Percentiles rank a stretch among this genome's conserved stretches.
These are phyloP conservation scores for Sarocladiaceae sp. DNA, from an alignment of 2,329 filamentous ascomycete genomes.

Conservation along the genomic window DNA sequence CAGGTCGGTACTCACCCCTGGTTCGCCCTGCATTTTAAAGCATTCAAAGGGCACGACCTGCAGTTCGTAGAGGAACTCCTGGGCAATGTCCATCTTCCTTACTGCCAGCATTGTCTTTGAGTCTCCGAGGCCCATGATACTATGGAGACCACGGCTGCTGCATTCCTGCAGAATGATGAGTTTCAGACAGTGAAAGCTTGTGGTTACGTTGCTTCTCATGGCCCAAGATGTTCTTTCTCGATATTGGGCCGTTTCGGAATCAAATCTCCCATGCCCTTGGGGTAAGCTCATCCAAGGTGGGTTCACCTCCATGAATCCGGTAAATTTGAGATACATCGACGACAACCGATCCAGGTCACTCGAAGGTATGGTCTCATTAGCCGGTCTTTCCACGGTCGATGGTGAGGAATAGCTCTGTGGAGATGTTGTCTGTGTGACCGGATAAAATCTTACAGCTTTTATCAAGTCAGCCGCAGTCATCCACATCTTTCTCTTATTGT, in stretches of 20 bases:
- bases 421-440: background rate
- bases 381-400: background rate
- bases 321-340: constrained; percentile 1
- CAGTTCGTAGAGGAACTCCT: constrained; percentile 5
- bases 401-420: background rate
- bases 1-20: constrained; percentile 4
- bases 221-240: background rate
- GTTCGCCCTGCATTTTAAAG: constrained; percentile 9
- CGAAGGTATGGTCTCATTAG: background rate
- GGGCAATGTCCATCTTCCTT: constrained; percentile 10
- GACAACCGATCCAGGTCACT: background rate
- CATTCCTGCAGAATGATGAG: constrained; percentile 8
- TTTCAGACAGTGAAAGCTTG: constrained; percentile 2
- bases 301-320: background rate
- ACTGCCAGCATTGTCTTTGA: background rate
- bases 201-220: constrained; percentile 7
- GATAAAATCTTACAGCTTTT: background rate
- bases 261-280: background rate
- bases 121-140: constrained; percentile 9
- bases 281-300: background rate
- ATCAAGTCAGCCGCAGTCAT: background rate
- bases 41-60: constrained; percentile 7
- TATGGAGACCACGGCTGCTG: background rate
- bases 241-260: constrained; percentile 4
- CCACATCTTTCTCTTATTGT: constrained; percentile 8